Conservation (phyloP, 2,329 filamentous ascomycete species). For the Xylariaceae sp. region DNA sequence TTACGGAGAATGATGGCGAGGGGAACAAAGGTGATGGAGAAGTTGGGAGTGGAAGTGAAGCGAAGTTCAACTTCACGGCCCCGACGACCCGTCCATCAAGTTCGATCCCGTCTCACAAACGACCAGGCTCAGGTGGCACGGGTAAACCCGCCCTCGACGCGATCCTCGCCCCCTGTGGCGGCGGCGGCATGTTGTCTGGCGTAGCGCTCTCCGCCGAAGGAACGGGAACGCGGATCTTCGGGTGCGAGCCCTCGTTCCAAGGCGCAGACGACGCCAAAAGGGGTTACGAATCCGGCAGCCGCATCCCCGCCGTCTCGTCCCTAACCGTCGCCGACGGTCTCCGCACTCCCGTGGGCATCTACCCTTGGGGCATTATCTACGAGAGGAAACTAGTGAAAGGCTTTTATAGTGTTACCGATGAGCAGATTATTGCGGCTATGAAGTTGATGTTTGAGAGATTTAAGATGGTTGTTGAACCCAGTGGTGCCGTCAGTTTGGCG, state of each 20-base stretch:
- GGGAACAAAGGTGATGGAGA: conserved; percentile 15
- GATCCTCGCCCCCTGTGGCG: conserved; percentile 79
- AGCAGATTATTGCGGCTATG: conserved; percentile 75
- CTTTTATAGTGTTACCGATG: conserved; percentile 72
- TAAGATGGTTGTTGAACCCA: conserved; percentile 90
- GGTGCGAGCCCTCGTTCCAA: conserved; percentile 77
- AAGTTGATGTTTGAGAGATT: conserved; percentile 76
- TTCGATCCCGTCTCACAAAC: conserved; percentile 2
- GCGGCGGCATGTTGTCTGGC: conserved; percentile 83
- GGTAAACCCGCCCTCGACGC: conserved; percentile 51
- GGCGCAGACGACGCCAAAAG: conserved; percentile 80
- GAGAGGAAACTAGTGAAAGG: conserved; percentile 65
- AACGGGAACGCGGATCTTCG: conserved; percentile 74
- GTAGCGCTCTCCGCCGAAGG: conserved; percentile 71
- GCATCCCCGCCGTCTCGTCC: conserved; percentile 66
- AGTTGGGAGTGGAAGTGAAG: not conserved
- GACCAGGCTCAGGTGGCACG: too few species aligned
- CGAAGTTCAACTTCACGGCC: conserved; percentile 12
- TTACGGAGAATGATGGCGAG: conserved; percentile 7
- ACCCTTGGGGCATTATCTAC: conserved; percentile 75
- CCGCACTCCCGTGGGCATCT: conserved; percentile 71
- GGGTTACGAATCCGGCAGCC: conserved; percentile 59
- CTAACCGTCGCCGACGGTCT: conserved; percentile 87
- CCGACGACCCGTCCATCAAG: conserved; percentile 9
- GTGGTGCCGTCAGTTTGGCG: conserved; percentile 77